Evolutionary conservation across 2,329 filamentous ascomycete species (phyloP).

Genomic region (Cercospora berteroae): DNA sequence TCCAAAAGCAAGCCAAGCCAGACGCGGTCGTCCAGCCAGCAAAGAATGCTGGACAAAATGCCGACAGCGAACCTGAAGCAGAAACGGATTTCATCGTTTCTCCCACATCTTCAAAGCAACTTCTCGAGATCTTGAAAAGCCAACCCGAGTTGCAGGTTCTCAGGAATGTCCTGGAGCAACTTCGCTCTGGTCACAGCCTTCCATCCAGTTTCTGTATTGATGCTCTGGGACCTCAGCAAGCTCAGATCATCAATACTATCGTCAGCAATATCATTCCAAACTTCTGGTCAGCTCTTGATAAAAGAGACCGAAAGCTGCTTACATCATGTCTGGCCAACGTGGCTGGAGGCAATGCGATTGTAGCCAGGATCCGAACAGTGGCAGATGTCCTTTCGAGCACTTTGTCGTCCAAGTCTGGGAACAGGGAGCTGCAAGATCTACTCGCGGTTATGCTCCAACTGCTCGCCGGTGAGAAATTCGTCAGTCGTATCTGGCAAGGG

Average conservation of each 20-base stretch:
- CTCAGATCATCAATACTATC: constrained; percentile 72
- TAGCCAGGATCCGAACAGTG: constrained; percentile 61
- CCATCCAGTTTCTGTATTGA: constrained; percentile 55
- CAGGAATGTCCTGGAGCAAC: constrained; percentile 19
- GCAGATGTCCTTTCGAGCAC: constrained; percentile 4
- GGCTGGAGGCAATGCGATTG: constrained; percentile 72
- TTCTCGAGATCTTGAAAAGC: constrained; percentile 41
- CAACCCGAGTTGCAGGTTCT: constrained; percentile 41
- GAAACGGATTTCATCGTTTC: background rate
- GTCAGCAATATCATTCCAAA: constrained; percentile 74
- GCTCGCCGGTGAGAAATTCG: constrained; percentile 46
- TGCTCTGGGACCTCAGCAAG: constrained; percentile 63
- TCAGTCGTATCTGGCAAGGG: constrained; percentile 47
- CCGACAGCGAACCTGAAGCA: background rate
- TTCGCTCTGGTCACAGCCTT: constrained; percentile 17
- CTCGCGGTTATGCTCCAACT: constrained; percentile 45
- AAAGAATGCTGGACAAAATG: background rate
- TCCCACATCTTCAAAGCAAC: constrained; percentile 20
- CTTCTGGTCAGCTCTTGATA: constrained; percentile 69
- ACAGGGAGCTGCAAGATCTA: constrained; percentile 36
- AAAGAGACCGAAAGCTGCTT: constrained; percentile 51
- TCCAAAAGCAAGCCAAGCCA: constrained; percentile 1
- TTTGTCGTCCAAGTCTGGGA: background rate
- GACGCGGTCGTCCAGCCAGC: background rate
- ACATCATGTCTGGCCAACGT: constrained; percentile 68